Base-by-base conservation (phyloP, 352 stramenopile genomes). In the Phytophthora hibernalis region DNA sequence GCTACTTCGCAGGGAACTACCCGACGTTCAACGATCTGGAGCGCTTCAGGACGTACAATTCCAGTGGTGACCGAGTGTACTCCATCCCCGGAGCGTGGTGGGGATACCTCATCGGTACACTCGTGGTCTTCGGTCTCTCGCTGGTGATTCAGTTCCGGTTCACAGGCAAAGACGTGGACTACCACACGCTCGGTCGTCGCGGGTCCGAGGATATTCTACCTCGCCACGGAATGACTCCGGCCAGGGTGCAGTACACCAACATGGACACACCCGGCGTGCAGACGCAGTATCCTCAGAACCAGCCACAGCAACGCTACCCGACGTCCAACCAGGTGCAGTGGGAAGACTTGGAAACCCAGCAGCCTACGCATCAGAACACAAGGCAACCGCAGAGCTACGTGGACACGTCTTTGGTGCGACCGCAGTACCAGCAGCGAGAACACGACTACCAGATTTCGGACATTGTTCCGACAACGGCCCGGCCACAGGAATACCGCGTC, bases 1-100 rank as follows among this genome's bases (percentile, higher is more conserved):
- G 83, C 47, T 88, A 86, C 68, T 90, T 89, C 58, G 70, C 68
- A 2, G 83, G 83, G 13, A 73, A 83, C 33, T 90, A 86, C 56
- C 81, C 83, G 8, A 86, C 76, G 2, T 81, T 79, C 49, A 71
- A 82, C 58, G 74, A 83, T 38, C 63, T 92, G 35, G 60, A 70
- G 18, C 54, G 61, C 43, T 80, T 83, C 60, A 61, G 68, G 11
- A 58, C 44, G 16, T 64, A 76, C 30, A 70, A 73, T 31, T 64
- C 67, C 7, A 69, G 72, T 8, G 74, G 77, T 8, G 61, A 85
- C 26, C 63, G 65, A 16, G 57, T 68, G 10, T 70, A 79, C 30
- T 72, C 65, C 11, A 79, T 91, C 67, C 80, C 81, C 3, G 62
- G 68, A 13, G 76, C 70, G 5, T 91, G 82, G 80, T 91, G 81